These are phyloP conservation scores for Neurospora sp. DNA, from an alignment of 495 filamentous ascomycete species.

Conservation along the genomic window DNA sequence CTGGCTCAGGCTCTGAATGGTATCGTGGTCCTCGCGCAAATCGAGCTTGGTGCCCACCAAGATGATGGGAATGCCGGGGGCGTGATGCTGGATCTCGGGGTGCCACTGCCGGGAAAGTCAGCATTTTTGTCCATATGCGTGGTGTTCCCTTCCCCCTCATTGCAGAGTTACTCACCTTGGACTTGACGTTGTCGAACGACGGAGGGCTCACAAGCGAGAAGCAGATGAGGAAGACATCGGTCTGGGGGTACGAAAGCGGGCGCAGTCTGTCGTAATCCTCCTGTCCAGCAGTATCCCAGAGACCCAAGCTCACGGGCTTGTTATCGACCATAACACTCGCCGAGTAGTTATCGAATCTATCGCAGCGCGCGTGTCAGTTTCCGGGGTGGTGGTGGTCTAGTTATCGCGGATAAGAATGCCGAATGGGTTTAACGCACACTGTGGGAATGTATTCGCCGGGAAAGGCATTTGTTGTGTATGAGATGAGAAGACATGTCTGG, in stretches of 20 bases:
- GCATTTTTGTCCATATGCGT: not conserved
- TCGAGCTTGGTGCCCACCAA: conserved; percentile 97
- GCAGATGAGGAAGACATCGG: conserved; percentile 95
- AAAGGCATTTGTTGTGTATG: conserved; percentile 98
- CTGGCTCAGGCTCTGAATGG: conserved; percentile 61
- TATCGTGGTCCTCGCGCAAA: conserved; percentile 80
- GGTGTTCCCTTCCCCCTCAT: not conserved
- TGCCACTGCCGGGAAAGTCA: conserved; percentile 57
- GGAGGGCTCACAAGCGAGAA: conserved; percentile 97
- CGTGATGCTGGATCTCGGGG: conserved; percentile 94
- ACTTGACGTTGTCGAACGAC: conserved; percentile 95
- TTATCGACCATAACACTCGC: conserved; percentile 98
- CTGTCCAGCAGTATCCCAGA: conserved; percentile 99
- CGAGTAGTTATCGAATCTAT: conserved; percentile 98
- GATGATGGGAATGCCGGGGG: conserved; percentile 91
- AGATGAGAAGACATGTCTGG: conserved; percentile 98
- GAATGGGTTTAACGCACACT: conserved; percentile 56
- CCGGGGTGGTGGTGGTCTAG: conserved; percentile 42
- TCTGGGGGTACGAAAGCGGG: conserved; percentile 94
- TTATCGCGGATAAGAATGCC: conserved; percentile 29
- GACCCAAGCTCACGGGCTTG: conserved; percentile 88
- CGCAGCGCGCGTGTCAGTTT: conserved; percentile 18
- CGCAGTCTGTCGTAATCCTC: conserved; percentile 96
- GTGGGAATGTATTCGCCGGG: conserved; percentile 98
- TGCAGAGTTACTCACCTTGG: conserved; percentile 55